Conservation (phyloP, 192 early-diverging fungal species). For the Powellomyces hirtus region DNA sequence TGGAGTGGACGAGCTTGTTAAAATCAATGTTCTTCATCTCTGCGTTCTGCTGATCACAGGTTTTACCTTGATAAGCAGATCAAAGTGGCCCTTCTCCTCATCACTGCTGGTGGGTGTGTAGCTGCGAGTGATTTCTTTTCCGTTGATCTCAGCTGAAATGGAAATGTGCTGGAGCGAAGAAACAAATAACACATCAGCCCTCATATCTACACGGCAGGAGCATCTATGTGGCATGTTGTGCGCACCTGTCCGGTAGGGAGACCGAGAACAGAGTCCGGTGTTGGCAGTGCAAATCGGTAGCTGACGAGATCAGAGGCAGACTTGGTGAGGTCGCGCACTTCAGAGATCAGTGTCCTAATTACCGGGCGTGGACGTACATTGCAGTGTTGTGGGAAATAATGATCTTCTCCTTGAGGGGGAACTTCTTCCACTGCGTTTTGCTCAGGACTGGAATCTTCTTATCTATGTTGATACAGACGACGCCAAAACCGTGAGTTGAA, state of each 20-base stretch:
- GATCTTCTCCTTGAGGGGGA: conserved; percentile 66
- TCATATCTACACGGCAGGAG: not conserved
- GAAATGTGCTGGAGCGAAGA: conserved; percentile 69
- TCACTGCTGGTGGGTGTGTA: conserved; percentile 89
- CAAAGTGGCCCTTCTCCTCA: conserved; percentile 85
- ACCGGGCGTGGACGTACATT: conserved; percentile 60
- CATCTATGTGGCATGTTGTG: not conserved
- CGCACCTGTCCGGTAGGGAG: conserved; percentile 81
- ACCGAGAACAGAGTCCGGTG: conserved; percentile 66
- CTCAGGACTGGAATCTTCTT: conserved; percentile 3
- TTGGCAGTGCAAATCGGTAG: conserved; percentile 82
- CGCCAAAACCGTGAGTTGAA: not conserved
- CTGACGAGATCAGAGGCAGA: conserved; percentile 26
- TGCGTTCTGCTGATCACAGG: conserved; percentile 29
- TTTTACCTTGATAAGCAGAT: conserved; percentile 92
- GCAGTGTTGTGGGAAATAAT: conserved; percentile 82
- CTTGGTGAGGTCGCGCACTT: not conserved
- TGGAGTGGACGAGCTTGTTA: too few relatives aligned
- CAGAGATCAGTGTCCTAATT: not conserved
- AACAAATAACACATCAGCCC: not conserved
- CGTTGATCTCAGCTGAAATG: conserved; percentile 77
- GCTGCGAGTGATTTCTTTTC: conserved; percentile 79
- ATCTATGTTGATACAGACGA: too few relatives aligned
- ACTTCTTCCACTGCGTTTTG: conserved; percentile 32
- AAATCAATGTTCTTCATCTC: conserved; percentile 10